Evolutionary conservation across 257 asterid genomes (phyloP), one percentile per base, ranked within the genome.

Genomic region (Primulina tabacum): DNA sequence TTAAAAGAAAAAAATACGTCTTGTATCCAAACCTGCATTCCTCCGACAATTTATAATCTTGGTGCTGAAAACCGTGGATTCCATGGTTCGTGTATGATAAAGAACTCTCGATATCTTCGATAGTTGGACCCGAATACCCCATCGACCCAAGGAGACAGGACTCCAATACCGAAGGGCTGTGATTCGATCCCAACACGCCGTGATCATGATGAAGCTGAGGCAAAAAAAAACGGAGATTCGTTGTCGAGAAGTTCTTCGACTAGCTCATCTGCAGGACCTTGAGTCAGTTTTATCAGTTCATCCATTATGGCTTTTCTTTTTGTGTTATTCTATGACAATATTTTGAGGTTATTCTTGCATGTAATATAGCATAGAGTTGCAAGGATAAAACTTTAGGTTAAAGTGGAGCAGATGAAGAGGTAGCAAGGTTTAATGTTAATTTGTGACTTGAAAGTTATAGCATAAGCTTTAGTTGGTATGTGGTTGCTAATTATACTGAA

Each of bases 171-270:
- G 75, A 65, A 58, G 47, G 37, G 9, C 43, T 38, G 17, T 65
- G 55, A 68, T 63, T 65, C 0, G 84, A 43, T 47, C 70, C 40
- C 40, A 35, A 1, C 7, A 35, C 8, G 40, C 83, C 64, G 21
- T 61, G 30, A 63, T 29, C 11, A 11, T 65, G 66, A 37, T 75
- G 77, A 17, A 88, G 77, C 50, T 9, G 50, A 1, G 78, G 65
- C 63, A 80, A 43, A 83, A 79, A 79, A 67, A 2, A 88, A 70
- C 5, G 89, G 84, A 0, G 94, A 84, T 5, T 79, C 73, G 71
- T 80, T 71, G 61, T 88, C 80, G 16, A 89, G 80, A 68, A 92
- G 89, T 55, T 86, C 83, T 47, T 80, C 69, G 61, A 85, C 72
- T 2, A 83, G 81, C 71, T 86, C 90, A 69, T 88, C 87, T 62